Evolutionary conservation across 2,329 filamentous ascomycete species (phyloP).

Genomic region (Penicillium sp.): DNA sequence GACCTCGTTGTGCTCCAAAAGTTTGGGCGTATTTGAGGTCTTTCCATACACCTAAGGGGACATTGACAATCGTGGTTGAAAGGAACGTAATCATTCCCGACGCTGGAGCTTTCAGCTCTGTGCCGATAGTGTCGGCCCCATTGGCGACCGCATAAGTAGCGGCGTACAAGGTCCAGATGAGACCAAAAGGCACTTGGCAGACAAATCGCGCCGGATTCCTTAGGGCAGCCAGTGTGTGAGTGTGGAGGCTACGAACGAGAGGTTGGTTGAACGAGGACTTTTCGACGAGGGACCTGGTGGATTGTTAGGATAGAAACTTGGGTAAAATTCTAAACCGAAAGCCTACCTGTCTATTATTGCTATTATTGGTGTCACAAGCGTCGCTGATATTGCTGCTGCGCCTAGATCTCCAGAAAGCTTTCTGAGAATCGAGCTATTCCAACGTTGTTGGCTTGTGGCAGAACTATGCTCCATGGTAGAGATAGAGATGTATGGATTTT

Average conservation of each 20-base stretch:
- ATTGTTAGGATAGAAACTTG: neutral
- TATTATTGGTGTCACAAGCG: conserved; percentile 32
- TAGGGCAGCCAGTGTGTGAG: conserved; percentile 28
- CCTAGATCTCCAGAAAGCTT: conserved; percentile 31
- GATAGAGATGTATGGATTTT: too few species aligned
- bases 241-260: conserved; percentile 27
- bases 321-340: neutral
- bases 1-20: conserved; percentile 57
- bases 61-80: conserved; percentile 46
- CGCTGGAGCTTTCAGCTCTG: conserved; percentile 59
- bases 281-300: conserved; percentile 32
- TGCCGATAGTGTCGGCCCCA: conserved; percentile 71
- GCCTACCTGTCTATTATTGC: conserved; percentile 35
- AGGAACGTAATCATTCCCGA: conserved; percentile 67
- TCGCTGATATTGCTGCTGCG: conserved; percentile 32
- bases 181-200: conserved; percentile 42
- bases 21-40: conserved; percentile 64
- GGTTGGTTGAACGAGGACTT: conserved; percentile 29
- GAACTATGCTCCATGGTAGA: conserved; percentile 17
- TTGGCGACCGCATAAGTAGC: conserved; percentile 87
- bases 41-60: conserved; percentile 37
- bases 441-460: conserved; percentile 6
- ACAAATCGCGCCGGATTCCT: conserved; percentile 34
- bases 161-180: conserved; percentile 66
- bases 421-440: conserved; percentile 14